Conservation (phyloP, 495 filamentous ascomycete genomes). For the Venustampulla echinocandica region DNA sequence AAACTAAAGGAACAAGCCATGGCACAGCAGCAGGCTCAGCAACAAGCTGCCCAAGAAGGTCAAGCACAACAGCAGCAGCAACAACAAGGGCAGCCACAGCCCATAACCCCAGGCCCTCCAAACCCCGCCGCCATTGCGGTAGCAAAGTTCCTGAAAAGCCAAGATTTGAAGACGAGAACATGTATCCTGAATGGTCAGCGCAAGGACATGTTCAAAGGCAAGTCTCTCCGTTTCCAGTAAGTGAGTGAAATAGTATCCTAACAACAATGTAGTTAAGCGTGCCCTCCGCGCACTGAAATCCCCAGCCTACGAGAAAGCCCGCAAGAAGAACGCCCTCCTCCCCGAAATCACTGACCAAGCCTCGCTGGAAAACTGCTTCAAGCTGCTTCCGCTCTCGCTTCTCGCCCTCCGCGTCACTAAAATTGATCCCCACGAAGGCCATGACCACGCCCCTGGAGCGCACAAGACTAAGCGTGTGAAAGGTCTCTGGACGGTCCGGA, state of each 20-base stretch:
- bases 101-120: slow-evolving; percentile 63
- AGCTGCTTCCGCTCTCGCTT: slow-evolving; percentile 90
- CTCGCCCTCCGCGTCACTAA: slow-evolving; percentile 87
- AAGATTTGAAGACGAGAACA: slow-evolving; percentile 83
- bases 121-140: slow-evolving; percentile 84
- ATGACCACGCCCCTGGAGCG: slow-evolving; percentile 56
- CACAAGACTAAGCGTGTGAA: slow-evolving; percentile 83
- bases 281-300: slow-evolving; percentile 90
- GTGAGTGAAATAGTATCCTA: slow-evolving; percentile 1
- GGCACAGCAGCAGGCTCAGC: slow-evolving; percentile 55
- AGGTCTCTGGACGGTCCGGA: slow-evolving; percentile 91
- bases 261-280: slow-evolving; percentile 72
- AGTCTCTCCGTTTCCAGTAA: neutral
- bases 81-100: slow-evolving; percentile 43
- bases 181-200: slow-evolving; percentile 92
- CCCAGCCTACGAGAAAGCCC: slow-evolving; percentile 76
- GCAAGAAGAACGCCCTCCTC: slow-evolving; percentile 79
- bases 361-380: slow-evolving; percentile 85
- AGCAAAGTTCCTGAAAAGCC: slow-evolving; percentile 76
- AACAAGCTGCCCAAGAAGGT: slow-evolving; percentile 35
- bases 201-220: slow-evolving; percentile 97
- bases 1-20: slow-evolving; percentile 55
- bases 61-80: slow-evolving; percentile 33
- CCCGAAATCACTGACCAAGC: slow-evolving; percentile 80
- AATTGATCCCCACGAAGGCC: slow-evolving; percentile 63